phyloP scores from a whole-genome alignment of 306 rosid species.

The Casuarina equisetifolia region DNA sequence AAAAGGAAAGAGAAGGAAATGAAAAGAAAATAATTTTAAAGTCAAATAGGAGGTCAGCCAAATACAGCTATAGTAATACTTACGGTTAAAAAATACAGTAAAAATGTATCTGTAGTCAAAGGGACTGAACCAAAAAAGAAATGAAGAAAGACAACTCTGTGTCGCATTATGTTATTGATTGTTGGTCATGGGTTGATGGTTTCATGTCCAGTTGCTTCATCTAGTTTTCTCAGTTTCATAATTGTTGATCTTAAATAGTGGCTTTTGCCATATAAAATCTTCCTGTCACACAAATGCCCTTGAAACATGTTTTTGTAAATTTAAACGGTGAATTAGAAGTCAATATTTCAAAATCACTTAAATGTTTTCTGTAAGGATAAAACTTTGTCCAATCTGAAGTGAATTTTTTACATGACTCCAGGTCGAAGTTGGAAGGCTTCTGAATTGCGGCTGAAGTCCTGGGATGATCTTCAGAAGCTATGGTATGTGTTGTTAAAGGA shows the following conservation, averaged over 20 bases:
- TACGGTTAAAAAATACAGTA: background rate
- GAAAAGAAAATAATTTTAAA: background rate
- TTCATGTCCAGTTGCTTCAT: background rate
- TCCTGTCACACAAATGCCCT: background rate
- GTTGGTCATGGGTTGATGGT: background rate
- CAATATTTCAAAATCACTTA: background rate
- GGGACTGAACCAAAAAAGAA: background rate
- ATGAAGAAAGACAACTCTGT: background rate
- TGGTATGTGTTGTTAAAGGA: conserved; percentile 94
- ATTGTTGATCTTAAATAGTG: background rate
- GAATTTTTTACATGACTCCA: conserved; percentile 22
- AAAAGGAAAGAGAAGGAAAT: background rate
- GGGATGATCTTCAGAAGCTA: conserved; percentile 92
- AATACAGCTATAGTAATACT: background rate
- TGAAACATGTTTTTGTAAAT: background rate
- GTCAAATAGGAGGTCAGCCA: background rate
- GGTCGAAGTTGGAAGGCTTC: conserved; percentile 96
- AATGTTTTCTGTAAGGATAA: background rate
- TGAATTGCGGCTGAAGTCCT: conserved; percentile 85
- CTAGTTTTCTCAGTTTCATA: background rate
- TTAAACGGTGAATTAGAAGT: background rate
- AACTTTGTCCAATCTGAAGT: background rate
- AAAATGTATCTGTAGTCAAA: background rate
- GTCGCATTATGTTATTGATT: background rate
- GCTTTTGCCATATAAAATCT: background rate